These are phyloP conservation scores for Aspergillus viridinutans DNA, from an alignment of 2,329 filamentous ascomycete species.

Conservation along the genomic window DNA sequence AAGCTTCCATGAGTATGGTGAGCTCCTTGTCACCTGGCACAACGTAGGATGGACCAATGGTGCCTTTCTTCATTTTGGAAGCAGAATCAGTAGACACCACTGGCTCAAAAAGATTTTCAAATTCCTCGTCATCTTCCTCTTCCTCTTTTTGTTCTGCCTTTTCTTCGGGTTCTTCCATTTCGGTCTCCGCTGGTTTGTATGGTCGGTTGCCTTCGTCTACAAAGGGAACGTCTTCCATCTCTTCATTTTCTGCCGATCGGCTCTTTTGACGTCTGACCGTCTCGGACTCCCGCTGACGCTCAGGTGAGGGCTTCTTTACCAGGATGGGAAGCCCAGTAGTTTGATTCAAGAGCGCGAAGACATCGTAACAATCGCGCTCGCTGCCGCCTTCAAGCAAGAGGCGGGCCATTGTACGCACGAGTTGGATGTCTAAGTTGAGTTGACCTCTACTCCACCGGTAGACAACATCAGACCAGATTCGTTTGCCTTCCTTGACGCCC, in stretches of 20 bases:
- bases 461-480: conserved; percentile 77
- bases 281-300: conserved; percentile 2
- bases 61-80: background rate
- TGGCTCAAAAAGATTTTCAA: conserved; percentile 36
- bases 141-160: conserved; percentile 10
- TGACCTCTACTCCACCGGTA: conserved; percentile 69
- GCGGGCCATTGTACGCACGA: conserved; percentile 77
- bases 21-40: conserved; percentile 56
- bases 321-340: conserved; percentile 66
- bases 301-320: conserved; percentile 20
- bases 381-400: conserved; percentile 63
- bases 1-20: conserved; percentile 63
- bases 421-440: conserved; percentile 68
- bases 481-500: conserved; percentile 62
- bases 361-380: conserved; percentile 62
- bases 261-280: background rate
- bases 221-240: conserved; percentile 27
- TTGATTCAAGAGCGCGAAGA: conserved; percentile 74
- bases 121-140: conserved; percentile 24
- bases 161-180: conserved; percentile 8
- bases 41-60: conserved; percentile 32
- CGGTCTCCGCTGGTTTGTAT: conserved; percentile 17
- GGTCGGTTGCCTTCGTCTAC: conserved; percentile 22
- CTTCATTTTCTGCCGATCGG: background rate
- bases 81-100: conserved; percentile 12